A percentile compares a stretch with the other conserved stretches of the same genome.
These are phyloP conservation scores for Vaccinium myrtillus DNA, from an alignment of 148 eudicot genomes.

Conservation along the genomic window DNA sequence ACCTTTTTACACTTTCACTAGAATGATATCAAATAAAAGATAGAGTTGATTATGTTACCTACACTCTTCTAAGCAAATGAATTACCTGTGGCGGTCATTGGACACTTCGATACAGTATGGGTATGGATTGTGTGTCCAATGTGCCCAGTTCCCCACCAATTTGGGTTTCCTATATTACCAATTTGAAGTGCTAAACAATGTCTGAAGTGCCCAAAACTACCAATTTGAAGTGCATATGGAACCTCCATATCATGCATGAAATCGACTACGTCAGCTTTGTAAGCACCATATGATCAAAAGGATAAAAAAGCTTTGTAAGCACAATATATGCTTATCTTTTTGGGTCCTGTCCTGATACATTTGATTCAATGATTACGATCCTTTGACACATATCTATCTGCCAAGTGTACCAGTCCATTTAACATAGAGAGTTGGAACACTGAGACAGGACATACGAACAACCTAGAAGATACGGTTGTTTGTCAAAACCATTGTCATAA, in stretches of 20 bases:
- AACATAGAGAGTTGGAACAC: neutral
- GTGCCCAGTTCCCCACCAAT: neutral
- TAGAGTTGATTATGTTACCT: neutral
- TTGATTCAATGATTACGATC: neutral
- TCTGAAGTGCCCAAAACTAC: no score
- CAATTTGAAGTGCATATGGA: neutral
- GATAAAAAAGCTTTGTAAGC: neutral
- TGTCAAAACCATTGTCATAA: neutral
- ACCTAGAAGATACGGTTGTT: neutral
- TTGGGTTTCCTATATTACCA: neutral
- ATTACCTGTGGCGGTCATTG: neutral
- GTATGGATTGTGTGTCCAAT: neutral
- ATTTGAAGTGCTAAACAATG: neutral
- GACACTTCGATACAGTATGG: neutral
- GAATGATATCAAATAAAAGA: neutral
- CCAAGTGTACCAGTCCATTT: neutral
- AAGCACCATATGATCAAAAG: no score
- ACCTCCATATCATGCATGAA: neutral
- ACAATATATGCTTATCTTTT: neutral
- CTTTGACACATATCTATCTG: neutral
- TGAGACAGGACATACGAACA: neutral
- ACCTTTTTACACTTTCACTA: neutral
- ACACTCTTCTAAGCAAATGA: neutral
- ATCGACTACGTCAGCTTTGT: neutral
- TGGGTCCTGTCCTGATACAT: neutral